Conservation (phyloP, 1,284 basidiomycete genomes). For the Cryptococcus wingfieldii region DNA sequence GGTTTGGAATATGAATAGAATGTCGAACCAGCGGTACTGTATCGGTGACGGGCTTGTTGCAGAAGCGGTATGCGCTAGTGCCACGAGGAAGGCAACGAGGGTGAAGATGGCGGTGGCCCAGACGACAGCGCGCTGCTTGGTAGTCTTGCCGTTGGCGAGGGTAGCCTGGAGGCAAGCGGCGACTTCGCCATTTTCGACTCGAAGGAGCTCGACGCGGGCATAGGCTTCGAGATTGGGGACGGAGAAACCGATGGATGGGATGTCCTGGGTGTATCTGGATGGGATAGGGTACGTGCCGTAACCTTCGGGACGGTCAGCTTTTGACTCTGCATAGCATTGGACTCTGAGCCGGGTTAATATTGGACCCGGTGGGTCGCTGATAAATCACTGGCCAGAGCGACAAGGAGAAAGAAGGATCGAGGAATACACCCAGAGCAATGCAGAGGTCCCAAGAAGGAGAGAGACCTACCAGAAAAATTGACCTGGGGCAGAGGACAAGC, state of each 20-base stretch:
- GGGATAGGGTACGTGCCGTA: conserved; percentile 72
- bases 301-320: conserved; percentile 30
- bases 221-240: conserved; percentile 91
- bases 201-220: conserved; percentile 71
- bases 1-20: conserved; percentile 75
- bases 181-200: conserved; percentile 62
- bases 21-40: conserved; percentile 65
- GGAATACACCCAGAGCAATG: no score
- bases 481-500: conserved; percentile 81
- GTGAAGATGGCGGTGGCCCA: conserved; percentile 72
- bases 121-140: conserved; percentile 66
- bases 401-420: no score
- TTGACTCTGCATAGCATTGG: background rate
- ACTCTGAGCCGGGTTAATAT: no score
- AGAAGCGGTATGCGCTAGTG: conserved; percentile 61
- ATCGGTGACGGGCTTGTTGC: conserved; percentile 49
- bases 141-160: conserved; percentile 83
- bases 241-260: conserved; percentile 76
- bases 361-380: no score
- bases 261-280: conserved; percentile 49
- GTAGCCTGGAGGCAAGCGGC: conserved; percentile 89
- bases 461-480: conserved; percentile 66
- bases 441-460: background rate
- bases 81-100: conserved; percentile 63
- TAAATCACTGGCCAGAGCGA: no score